phyloP scores from a whole-genome alignment of 257 asterid genomes.

The Fraxinus cuspidata region DNA sequence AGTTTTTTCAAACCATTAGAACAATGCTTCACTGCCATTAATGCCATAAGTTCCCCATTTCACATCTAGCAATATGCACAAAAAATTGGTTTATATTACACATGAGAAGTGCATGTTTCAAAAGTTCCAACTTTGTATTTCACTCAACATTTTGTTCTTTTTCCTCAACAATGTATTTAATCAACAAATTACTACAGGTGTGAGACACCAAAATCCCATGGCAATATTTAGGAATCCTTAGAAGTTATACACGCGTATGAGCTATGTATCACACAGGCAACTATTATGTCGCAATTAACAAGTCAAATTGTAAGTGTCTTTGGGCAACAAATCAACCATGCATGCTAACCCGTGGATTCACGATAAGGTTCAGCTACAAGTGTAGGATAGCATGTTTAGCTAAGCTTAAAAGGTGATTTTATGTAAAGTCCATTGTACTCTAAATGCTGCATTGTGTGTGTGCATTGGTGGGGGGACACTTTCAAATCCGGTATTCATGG shows the following conservation, averaged over 20 bases:
- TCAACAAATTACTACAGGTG: not conserved
- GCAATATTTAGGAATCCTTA: not conserved
- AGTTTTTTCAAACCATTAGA: too few relatives aligned
- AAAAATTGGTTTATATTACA: too few relatives aligned
- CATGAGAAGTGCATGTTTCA: too few relatives aligned
- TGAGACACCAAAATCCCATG: not conserved
- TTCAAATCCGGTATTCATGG: not conserved
- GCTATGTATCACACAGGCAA: not conserved
- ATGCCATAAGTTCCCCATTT: too few relatives aligned
- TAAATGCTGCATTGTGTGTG: not conserved
- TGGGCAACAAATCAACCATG: not conserved
- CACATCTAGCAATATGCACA: too few relatives aligned
- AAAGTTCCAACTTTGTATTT: too few relatives aligned
- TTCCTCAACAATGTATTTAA: not conserved
- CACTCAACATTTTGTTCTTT: not conserved
- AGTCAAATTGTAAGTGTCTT: not conserved
- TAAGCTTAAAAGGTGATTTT: too few relatives aligned
- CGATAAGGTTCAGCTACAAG: not conserved
- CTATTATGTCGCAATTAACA: not conserved
- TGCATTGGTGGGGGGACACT: not conserved
- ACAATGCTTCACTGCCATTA: too few relatives aligned
- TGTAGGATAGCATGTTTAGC: not conserved
- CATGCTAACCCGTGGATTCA: not conserved
- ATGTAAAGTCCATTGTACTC: too few relatives aligned
- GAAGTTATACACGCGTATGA: not conserved